phyloP scores from a whole-genome alignment of 805 yeast genomes.

The Ogataea trehalophila region DNA sequence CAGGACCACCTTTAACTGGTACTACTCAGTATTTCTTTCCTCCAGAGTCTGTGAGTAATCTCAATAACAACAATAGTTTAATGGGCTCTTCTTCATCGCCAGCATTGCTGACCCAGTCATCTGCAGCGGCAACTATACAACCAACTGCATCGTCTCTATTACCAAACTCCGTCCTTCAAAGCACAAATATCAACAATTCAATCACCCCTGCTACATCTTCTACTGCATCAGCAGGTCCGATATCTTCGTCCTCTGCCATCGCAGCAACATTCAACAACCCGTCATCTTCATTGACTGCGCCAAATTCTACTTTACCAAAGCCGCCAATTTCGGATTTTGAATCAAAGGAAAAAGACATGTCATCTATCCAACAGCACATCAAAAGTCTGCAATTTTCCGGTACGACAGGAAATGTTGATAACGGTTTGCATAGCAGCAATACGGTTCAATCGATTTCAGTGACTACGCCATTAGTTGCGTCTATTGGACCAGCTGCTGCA shows the following conservation, averaged over 20 bases:
- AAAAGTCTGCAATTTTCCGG: constrained; percentile 14
- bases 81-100: not conserved
- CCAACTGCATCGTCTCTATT: not conserved
- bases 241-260: not conserved
- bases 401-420: constrained; percentile 2
- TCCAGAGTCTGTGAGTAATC: constrained; percentile 1
- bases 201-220: not conserved
- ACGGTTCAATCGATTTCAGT: constrained; percentile 18
- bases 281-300: too few relatives aligned
- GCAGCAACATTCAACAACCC: too few relatives aligned
- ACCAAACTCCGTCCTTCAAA: not conserved
- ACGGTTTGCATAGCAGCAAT: constrained; percentile 5
- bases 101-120: not conserved
- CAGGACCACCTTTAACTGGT: constrained; percentile 11
- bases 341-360: too few relatives aligned
- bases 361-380: constrained; percentile 19
- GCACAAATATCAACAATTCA: not conserved
- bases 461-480: constrained; percentile 33
- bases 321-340: too few relatives aligned
- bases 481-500: constrained; percentile 33
- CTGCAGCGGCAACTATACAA: constrained; percentile 2
- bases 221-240: constrained; percentile 4
- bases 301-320: too few relatives aligned
- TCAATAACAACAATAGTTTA: not conserved
- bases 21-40: constrained; percentile 11